Evolutionary conservation across 345 rosid genomes (phyloP).

Genomic region (Populus tremula): DNA sequence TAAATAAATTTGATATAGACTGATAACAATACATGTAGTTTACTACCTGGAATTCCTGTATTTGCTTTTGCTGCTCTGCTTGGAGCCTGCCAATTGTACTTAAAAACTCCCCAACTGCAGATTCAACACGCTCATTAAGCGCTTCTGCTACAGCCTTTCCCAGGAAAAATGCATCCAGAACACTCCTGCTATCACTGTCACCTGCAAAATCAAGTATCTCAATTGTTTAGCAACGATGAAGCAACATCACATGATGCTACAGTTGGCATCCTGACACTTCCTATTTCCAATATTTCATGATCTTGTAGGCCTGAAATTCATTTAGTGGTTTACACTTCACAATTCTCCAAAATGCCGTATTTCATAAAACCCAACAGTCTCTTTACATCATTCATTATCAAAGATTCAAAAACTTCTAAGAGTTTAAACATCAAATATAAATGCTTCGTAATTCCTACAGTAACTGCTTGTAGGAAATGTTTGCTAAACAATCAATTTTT

Average conservation of each 20-base stretch:
- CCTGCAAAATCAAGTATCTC: slow-evolving; percentile 39
- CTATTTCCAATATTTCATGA: neutral
- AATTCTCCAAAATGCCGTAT: neutral
- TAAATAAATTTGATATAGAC: neutral
- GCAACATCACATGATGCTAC: neutral
- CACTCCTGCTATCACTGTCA: slow-evolving; percentile 55
- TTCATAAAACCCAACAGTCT: neutral
- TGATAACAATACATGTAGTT: neutral
- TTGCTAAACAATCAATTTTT: neutral
- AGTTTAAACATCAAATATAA: neutral
- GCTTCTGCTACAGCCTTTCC: slow-evolving; percentile 94
- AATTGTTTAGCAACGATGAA: neutral
- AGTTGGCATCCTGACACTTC: neutral
- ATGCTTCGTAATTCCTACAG: neutral
- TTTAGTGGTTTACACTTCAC: neutral
- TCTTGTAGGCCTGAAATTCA: neutral
- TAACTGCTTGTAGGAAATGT: neutral
- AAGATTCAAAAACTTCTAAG: neutral
- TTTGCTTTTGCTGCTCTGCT: slow-evolving; percentile 90
- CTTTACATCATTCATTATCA: neutral
- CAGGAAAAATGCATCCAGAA: slow-evolving; percentile 89
- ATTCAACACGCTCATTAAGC: slow-evolving; percentile 71
- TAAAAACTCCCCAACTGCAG: slow-evolving; percentile 78
- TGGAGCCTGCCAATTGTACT: slow-evolving; percentile 69
- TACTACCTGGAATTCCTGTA: slow-evolving; percentile 77